Conservation (phyloP, 345 rosid genomes). For the Salix koriyanagi region DNA sequence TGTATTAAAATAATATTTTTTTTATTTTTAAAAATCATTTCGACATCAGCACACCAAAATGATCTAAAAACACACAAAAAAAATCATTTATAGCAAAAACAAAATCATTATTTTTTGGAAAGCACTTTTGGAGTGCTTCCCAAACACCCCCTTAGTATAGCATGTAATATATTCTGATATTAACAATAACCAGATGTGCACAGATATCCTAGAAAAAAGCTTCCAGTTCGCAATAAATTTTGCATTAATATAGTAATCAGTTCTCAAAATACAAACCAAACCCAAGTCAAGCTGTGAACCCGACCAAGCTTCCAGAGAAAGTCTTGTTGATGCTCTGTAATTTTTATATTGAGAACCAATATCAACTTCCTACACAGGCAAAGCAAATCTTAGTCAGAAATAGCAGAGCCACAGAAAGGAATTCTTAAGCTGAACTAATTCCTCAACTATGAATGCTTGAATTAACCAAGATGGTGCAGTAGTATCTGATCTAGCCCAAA, state of each 20-base stretch:
- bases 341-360: constrained; percentile 61
- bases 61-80: too few relatives aligned
- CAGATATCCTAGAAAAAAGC: not conserved
- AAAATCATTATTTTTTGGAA: too few relatives aligned
- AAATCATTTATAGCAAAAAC: too few relatives aligned
- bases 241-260: not conserved
- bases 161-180: not conserved
- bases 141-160: not conserved
- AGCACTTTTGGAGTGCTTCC: too few relatives aligned
- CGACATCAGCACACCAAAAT: too few relatives aligned
- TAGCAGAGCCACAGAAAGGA: constrained; percentile 6
- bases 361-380: constrained; percentile 57
- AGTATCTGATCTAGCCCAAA: not conserved
- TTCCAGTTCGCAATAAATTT: not conserved
- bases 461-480: not conserved
- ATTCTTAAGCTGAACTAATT: not conserved
- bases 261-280: constrained; percentile 54
- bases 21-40: too few relatives aligned
- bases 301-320: constrained; percentile 88
- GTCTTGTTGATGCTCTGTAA: constrained; percentile 59
- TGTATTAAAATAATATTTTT: too few relatives aligned
- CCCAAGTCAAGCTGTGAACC: constrained; percentile 82
- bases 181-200: not conserved
- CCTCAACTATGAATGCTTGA: not conserved
- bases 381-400: constrained; percentile 12